Evolutionary conservation across 2,329 filamentous ascomycete species (phyloP), one percentile per base, ranked within the genome.

Genomic region (Trichothecium sympodiale): DNA sequence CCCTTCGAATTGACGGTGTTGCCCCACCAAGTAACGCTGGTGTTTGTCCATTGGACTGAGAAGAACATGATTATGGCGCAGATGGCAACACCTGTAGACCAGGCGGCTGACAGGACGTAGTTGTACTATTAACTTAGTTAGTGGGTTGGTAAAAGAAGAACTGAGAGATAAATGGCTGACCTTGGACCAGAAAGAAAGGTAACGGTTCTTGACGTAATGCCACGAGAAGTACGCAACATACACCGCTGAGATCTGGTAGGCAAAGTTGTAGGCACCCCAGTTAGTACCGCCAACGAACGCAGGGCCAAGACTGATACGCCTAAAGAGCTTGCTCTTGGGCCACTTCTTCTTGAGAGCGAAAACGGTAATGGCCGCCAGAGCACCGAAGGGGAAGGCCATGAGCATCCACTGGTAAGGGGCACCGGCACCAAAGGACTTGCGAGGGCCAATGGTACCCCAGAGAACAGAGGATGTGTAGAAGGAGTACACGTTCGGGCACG

Each of bases 391-490:
- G 49, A 65, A 65, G 38, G 61, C 65, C 59, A 65, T 52, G 17
- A 64, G 44, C 4, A 61, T 60, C 38, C 64, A 64, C 26, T 63
- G 43, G 4, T 51, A 48, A 13, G 30, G 35, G 12, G 28, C 35
- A 5, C 14, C 20, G 18, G 20, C 28, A 37, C 57, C 54, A 45
- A 65, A 65, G 55, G 64, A 54, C 12, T 67, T 56, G 2, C 54
- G 52, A 0, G 69, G 69, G 2, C 69, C 69, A 13, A 72, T 61
- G n/a, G 61, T 57, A 31, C 63, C 69, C 67, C 67, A 71, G 38
- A 70, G 3, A 61, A 67, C 43, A 61, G 66, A 4, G 64, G 59
- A n/a, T 12, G 35, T 31, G 18, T 31, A 36, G 29, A 18, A 36
- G 8, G 62, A 63, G n/a, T 62, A 57, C 7, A 63, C 65, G 39